Conservation (phyloP, 2,329 filamentous ascomycete genomes). For the Rhexocercosporidium sp. region DNA sequence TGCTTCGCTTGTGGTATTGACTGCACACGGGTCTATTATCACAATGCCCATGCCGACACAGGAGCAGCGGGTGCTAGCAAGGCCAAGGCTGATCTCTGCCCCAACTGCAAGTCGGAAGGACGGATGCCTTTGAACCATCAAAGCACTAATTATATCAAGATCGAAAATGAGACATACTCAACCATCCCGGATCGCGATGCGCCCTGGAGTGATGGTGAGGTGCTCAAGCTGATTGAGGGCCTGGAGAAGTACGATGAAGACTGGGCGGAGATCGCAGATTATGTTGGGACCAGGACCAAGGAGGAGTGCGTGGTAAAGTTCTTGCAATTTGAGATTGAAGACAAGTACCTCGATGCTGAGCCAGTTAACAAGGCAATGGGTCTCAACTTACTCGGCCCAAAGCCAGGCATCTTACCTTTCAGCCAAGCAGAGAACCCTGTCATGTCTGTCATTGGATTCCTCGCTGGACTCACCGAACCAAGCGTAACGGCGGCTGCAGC, state of each 20-base stretch:
- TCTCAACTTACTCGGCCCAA: conserved; percentile 70
- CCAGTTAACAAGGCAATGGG: conserved; percentile 59
- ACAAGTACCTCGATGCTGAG: conserved; percentile 91
- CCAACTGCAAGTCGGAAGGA: conserved; percentile 85
- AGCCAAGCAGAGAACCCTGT: conserved; percentile 94
- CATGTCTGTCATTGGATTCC: conserved; percentile 93
- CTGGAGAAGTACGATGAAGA: conserved; percentile 94
- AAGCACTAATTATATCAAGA: conserved; percentile 81
- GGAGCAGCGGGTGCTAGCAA: conserved; percentile 48
- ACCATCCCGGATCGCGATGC: conserved; percentile 81
- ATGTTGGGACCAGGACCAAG: conserved; percentile 87
- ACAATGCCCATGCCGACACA: conserved; percentile 61
- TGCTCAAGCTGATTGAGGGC: conserved; percentile 86
- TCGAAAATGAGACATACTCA: conserved; percentile 86
- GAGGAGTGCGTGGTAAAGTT: conserved; percentile 98
- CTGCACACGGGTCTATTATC: conserved; percentile 75
- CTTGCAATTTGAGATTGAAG: conserved; percentile 93
- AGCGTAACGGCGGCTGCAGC: conserved; percentile 89
- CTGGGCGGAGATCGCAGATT: conserved; percentile 90
- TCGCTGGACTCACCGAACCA: conserved; percentile 89
- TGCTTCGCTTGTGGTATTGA: conserved; percentile 94
- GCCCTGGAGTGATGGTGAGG: conserved; percentile 89
- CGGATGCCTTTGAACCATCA: conserved; percentile 81
- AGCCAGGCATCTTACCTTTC: conserved; percentile 84
- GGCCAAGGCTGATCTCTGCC: conserved; percentile 85